phyloP scores from a whole-genome alignment of 2,329 filamentous ascomycete species.

The Exutisphaerella laricina region DNA sequence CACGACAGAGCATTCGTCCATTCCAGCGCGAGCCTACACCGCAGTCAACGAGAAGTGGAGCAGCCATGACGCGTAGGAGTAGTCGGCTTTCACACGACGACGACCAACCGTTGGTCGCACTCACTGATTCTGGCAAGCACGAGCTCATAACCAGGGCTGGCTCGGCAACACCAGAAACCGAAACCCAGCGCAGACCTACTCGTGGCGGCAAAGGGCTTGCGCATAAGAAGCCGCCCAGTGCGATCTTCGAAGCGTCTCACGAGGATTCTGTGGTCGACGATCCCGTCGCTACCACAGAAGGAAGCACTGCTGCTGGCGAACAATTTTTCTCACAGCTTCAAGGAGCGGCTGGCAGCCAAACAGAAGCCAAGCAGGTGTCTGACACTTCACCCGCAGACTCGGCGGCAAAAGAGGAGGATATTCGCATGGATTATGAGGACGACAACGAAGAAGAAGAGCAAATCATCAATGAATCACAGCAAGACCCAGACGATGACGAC shows the following conservation, averaged over 20 bases:
- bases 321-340: constrained; percentile 30
- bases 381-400: constrained; percentile 26
- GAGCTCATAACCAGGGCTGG: constrained; percentile 49
- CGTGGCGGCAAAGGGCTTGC: constrained; percentile 43
- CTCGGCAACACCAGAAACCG: constrained; percentile 46
- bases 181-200: constrained; percentile 37
- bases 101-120: constrained; percentile 51
- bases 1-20: constrained; percentile 38
- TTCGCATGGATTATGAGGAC: constrained; percentile 31
- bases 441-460: constrained; percentile 41
- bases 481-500: constrained; percentile 46
- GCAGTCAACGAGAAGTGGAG: constrained; percentile 15
- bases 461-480: constrained; percentile 40
- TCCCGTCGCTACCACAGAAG: constrained; percentile 16
- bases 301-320: constrained; percentile 28
- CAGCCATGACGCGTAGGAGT: constrained; percentile 44
- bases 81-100: constrained; percentile 56
- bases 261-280: constrained; percentile 40
- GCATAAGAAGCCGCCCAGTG: constrained; percentile 42
- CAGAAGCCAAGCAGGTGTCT: constrained; percentile 32
- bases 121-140: constrained; percentile 56
- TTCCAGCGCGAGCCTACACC: constrained; percentile 34
- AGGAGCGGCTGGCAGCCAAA: constrained; percentile 21
- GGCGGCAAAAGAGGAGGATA: constrained; percentile 34
- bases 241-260: constrained; percentile 51